Base-by-base conservation (phyloP, 192 early-diverging fungal species). In the Thamnidium elegans region DNA sequence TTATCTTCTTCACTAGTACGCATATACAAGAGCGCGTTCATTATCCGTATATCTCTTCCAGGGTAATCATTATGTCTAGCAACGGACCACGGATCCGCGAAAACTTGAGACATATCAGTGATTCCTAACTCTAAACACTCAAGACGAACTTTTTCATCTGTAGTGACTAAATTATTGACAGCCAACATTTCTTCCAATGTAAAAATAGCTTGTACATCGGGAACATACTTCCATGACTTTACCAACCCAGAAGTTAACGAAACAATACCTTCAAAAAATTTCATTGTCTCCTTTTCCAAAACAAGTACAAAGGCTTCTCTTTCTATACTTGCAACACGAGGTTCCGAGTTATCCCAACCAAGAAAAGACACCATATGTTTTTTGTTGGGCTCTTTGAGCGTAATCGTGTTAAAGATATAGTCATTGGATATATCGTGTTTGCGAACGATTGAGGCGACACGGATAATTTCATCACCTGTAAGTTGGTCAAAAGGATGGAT, bases 1-100 rank as follows among this genome's bases (percentile, higher is more conserved):
- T 75, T 75, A 14, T 75, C 73, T 1, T 75, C 69, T 47, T 75
- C 73, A n/a, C 64, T 58, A 21, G 65, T 70, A 60, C 73, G 73
- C 58, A 62, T 70, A 23, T 75, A 75, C 73, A 74, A 69, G 2
- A 74, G 47, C 32, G 61, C 71, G 26, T 73, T 65, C 66, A 68
- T 68, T 15, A 73, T 34, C 53, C 71, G 65, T 11, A 34, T 62
- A 3, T 56, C 55, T n/a, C 61, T 58, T 31, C 66, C 71, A 30
- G 34, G 32, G 23, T 67, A 52, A 47, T 21, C 31, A 13, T 58
- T 32, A 47, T 73, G 71, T 4, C 65, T 58, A 50, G 66, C 71
- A 68, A 66, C 68, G 26, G 68, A 68, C 73, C 73, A 75, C 58
- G 73, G 73, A 64, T 75, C 73, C 31, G 19, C 20, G 23, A 67